A percentile compares a stretch with the other conserved stretches of the same genome.
phyloP scores from a whole-genome alignment of 2,329 filamentous ascomycete species.

The Epichloe baconii region DNA sequence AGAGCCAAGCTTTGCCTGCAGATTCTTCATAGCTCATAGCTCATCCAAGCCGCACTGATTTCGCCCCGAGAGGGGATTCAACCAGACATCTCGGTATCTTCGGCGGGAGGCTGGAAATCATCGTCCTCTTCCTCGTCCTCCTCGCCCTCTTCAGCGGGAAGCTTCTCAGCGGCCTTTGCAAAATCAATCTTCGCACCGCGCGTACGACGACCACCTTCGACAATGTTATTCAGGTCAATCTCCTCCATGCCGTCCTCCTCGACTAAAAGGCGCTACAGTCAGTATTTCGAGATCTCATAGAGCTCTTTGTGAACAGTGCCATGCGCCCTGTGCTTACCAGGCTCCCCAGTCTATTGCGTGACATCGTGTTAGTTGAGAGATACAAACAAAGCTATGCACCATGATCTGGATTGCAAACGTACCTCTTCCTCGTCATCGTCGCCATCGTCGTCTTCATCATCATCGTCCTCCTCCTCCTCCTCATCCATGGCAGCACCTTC shows the following conservation, averaged over 20 bases:
- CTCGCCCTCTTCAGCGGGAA: conserved; percentile 38
- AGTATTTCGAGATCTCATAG: not conserved
- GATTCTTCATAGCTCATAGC: not conserved
- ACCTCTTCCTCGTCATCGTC: conserved; percentile 28
- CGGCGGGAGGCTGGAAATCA: conserved; percentile 49
- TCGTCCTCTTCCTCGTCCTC: conserved; percentile 72
- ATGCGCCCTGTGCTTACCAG: conserved; percentile 13
- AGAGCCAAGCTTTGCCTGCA: not conserved
- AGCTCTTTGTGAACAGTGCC: not conserved
- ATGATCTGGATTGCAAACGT: conserved; percentile 1
- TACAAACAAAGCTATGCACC: not conserved
- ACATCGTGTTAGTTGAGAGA: conserved; percentile 12
- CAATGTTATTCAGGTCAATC: conserved; percentile 83
- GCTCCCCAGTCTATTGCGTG: conserved; percentile 14
- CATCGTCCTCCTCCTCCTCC: conserved; percentile 62
- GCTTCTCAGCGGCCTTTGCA: conserved; percentile 74
- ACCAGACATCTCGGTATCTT: conserved; percentile 55
- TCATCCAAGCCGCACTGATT: not conserved
- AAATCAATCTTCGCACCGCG: conserved; percentile 90
- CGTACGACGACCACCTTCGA: conserved; percentile 65
- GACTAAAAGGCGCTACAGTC: conserved; percentile 5
- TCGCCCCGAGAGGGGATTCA: conserved; percentile 9
- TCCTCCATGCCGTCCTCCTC: conserved; percentile 79
- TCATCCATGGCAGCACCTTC: conserved; percentile 51
- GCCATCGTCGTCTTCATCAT: conserved; percentile 27